Evolutionary conservation across 2,329 filamentous ascomycete genomes (phyloP), one percentile per base, ranked within the genome.

Genomic region (Ceratocystis huliohia): DNA sequence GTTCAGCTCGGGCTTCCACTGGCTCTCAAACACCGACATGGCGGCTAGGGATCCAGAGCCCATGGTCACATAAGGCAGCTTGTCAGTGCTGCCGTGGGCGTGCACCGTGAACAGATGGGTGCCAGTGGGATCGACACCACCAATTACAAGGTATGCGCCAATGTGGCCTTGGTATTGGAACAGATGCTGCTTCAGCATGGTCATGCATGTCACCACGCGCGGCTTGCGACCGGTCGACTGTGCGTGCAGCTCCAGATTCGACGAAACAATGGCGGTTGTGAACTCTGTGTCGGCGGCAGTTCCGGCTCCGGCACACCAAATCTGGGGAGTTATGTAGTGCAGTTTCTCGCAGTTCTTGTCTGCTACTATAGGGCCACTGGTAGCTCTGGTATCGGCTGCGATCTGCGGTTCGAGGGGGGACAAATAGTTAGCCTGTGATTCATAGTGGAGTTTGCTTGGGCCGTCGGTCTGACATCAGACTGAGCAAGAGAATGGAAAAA

Each of bases 331-430:
- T 77, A 99, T 99, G 82, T 95, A 99, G 81, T 99, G 94, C 70
- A 99, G 87, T 82, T 99, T 99, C 81, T 99, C 93, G 82, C 94
- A 97, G 84, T 99, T 99, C 90, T 99, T 99, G 85, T 99, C 94
- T 78, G 95, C 95, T 72, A 99, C 94, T 78, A 99, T 99, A 71
- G 94, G 92, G 45, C 94, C 94, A 70, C 89, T 95, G 61, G 94
- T 99, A 70, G 94, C 94, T 84, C 94, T 86, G 71, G 94, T 99
- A 79, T 99, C 94, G 80, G 94, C 94, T 70, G 94, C 94, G 78
- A 99, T 97, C 88, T 92, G 72, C 65, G 20, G 17, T n/a, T 97
- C 88, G 91, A 72, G 65, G 17, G 17, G 15, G 30, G 30, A 37
- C 13, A 13, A 22, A 25, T 7, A 22, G 65, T 66, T 66, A 66